Evolutionary conservation across 2,329 filamentous ascomycete genomes (phyloP), one percentile per base, ranked within the genome.

Genomic region (Triangularia setosa): DNA sequence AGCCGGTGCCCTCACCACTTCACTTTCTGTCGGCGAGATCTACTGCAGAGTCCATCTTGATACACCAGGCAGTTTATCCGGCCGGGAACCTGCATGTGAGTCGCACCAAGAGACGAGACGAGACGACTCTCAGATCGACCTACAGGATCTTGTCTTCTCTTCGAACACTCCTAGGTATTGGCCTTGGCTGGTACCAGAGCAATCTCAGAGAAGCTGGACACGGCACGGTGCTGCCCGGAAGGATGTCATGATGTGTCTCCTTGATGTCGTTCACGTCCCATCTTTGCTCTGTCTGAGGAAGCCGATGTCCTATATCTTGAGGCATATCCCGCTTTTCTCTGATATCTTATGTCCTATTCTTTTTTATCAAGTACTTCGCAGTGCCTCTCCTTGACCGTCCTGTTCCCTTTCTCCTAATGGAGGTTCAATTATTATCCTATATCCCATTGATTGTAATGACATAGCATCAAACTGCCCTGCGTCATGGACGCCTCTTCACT

Each of bases 31-130:
- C 44, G 44, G 53, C 60, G 60, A 65, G 67, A 67, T 69, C 66
- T 68, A 28, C 65, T 66, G 63, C 65, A 67, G 58, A 65, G 63
- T 58, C 30, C 60, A 69, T 71, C 69, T 70, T 72, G 70, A 72
- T 62, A 72, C 71, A 71, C 66, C 66, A 72, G 59, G 61, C 65
- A 62, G 71, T 72, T 72, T 72, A 72, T 65, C 71, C 71, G 71
- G 67, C 67, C 66, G 67, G 68, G 48, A 54, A 48, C 68, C 58
- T 66, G 57, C 67, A 69, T 70, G 65, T 65, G 55, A 66, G 68
- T 67, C 62, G 61, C 62, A 54, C 64, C 60, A 54, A 64, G 64
- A 67, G 64, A 61, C 62, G 60, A 69, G 52, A 69, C 68, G 66
- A 71, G 69, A 71, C 69, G 65, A 68, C 67, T 65, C 59, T 64